phyloP scores from a whole-genome alignment of 441 rosid genomes.

The Erysimum cheiri region DNA sequence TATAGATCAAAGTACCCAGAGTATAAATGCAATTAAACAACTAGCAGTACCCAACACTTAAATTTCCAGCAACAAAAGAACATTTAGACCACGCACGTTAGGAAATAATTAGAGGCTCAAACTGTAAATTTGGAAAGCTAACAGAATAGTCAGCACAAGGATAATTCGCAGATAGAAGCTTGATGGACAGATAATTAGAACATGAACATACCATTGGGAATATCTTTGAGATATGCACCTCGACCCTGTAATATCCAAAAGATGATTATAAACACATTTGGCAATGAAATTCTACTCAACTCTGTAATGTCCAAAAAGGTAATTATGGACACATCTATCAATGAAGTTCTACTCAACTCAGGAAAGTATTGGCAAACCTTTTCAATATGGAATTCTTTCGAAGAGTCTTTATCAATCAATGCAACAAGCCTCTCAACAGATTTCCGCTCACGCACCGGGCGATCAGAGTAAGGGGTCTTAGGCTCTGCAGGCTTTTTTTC shows the following conservation, averaged over 20 bases:
- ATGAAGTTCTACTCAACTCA: conserved; percentile 20
- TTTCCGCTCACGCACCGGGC: conserved; percentile 96
- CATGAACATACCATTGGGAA: conserved; percentile 80
- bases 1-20: neutral
- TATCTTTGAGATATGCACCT: conserved; percentile 86
- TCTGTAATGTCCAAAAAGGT: conserved; percentile 20
- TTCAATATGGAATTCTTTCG: conserved; percentile 75
- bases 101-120: neutral
- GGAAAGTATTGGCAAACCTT: conserved; percentile 61
- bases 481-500: conserved; percentile 61
- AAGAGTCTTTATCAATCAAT: conserved; percentile 72
- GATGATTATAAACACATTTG: conserved; percentile 22
- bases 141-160: neutral
- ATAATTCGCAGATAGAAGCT: neutral
- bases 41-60: conserved; percentile 10
- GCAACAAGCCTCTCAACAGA: conserved; percentile 97
- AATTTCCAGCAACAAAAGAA: neutral
- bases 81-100: too few relatives aligned
- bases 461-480: conserved; percentile 73
- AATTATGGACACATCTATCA: conserved; percentile 21
- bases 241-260: conserved; percentile 73
- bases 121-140: neutral
- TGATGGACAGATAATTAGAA: neutral
- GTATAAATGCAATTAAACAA: neutral
- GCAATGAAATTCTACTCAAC: conserved; percentile 16